Evolutionary conservation across 2,329 filamentous ascomycete species (phyloP).

Genomic region (Cryphonectria naterciae): DNA sequence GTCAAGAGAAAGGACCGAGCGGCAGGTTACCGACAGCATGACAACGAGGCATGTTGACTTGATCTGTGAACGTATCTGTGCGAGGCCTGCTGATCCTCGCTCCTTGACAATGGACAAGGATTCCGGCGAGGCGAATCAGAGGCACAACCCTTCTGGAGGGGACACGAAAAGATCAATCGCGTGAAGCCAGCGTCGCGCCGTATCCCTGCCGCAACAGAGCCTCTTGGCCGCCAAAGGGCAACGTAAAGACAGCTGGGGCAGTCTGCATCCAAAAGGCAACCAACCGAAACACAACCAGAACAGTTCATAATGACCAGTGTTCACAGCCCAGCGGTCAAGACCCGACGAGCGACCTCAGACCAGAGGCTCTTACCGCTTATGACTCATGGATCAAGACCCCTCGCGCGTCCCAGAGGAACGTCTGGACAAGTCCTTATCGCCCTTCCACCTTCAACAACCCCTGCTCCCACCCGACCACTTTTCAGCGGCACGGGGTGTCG

Average conservation of each 20-base stretch:
- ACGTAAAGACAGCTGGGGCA: neutral
- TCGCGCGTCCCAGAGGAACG: slow-evolving; percentile 54
- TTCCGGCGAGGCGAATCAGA: slow-evolving; percentile 50
- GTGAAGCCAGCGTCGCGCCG: slow-evolving; percentile 52
- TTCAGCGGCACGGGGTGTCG: slow-evolving; percentile 51
- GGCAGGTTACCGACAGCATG: slow-evolving; percentile 49
- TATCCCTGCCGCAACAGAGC: slow-evolving; percentile 43
- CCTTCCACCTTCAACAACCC: slow-evolving; percentile 50
- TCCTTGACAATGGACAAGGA: slow-evolving; percentile 41
- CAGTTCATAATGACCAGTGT: slow-evolving; percentile 51
- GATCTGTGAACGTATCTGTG: slow-evolving; percentile 49
- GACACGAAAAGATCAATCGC: slow-evolving; percentile 53
- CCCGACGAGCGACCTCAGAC: slow-evolving; percentile 76
- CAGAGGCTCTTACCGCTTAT: slow-evolving; percentile 73
- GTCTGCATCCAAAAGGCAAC: slow-evolving; percentile 28
- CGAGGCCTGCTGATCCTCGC: slow-evolving; percentile 48
- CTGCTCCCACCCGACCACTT: slow-evolving; percentile 48
- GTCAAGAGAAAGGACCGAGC: slow-evolving; percentile 26
- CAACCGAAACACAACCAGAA: slow-evolving; percentile 37
- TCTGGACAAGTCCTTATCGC: slow-evolving; percentile 60
- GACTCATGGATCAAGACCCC: slow-evolving; percentile 70
- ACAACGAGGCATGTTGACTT: slow-evolving; percentile 43
- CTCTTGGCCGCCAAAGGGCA: slow-evolving; percentile 30
- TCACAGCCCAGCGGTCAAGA: slow-evolving; percentile 64
- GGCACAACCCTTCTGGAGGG: slow-evolving; percentile 28